Percentiles rank a stretch among this genome's conserved stretches.
Conservation (phyloP, 305 asterid genomes). For the Solanum hybrid region DNA sequence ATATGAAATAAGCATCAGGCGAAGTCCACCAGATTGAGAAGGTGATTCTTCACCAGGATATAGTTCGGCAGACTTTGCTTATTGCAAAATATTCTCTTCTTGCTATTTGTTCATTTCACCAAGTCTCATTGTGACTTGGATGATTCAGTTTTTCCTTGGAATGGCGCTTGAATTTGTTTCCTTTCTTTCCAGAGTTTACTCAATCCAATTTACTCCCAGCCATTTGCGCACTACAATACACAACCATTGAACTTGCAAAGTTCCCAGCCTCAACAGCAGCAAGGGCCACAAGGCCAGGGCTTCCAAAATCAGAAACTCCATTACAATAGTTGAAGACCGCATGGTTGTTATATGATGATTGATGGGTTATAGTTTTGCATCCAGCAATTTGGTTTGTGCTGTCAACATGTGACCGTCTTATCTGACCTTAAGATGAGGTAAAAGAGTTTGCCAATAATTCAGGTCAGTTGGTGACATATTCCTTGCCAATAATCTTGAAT, state of each 20-base stretch:
- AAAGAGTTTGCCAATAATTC: neutral
- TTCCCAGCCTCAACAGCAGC: slow-evolving; percentile 54
- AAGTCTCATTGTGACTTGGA: neutral
- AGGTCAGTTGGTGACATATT: neutral
- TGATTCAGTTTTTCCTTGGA: neutral
- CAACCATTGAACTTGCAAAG: slow-evolving; percentile 63
- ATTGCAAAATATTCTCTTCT: neutral
- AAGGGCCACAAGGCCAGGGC: slow-evolving; percentile 62
- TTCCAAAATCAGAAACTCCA: slow-evolving; percentile 74
- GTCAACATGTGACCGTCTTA: neutral
- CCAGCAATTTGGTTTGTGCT: slow-evolving; percentile 54
- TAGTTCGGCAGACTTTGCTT: neutral
- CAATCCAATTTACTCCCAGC: slow-evolving; percentile 85
- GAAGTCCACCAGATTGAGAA: neutral
- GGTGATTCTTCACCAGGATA: neutral
- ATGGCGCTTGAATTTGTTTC: neutral
- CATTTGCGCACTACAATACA: slow-evolving; percentile 67
- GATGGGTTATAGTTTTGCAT: slow-evolving; percentile 35
- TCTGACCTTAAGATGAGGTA: neutral
- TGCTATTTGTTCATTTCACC: neutral
- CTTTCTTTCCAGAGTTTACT: slow-evolving; percentile 43
- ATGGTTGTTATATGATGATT: neutral
- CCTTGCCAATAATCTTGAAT: slow-evolving; percentile 1
- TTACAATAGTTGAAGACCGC: slow-evolving; percentile 54
- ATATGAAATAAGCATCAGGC: neutral